Evolutionary conservation across 2,329 filamentous ascomycete species (phyloP), one percentile per base, ranked within the genome.

Genomic region (Stylonectria norvegica): DNA sequence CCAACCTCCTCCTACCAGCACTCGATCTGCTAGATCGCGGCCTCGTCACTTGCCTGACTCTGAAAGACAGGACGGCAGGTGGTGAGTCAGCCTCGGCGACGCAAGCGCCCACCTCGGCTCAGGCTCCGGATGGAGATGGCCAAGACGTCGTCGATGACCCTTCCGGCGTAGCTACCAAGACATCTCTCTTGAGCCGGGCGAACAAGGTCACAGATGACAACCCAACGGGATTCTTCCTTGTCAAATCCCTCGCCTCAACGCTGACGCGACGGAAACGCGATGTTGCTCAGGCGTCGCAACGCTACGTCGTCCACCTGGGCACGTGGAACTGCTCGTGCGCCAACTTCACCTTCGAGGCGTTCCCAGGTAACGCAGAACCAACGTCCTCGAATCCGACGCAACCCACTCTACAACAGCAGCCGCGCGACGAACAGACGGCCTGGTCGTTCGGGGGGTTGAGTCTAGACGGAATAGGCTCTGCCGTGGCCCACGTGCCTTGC

Each of bases 301-400:
- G 55, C 36, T 94, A 96, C 64, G 71, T 86, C 53, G 86, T 97
- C 12, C 78, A 83, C 8, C 73, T 90, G 2, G 54, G 63, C 1
- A 79, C 84, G 2, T 97, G 93, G 93, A 89, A 85, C 62, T 98
- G 93, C 64, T 87, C 81, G 1, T 98, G 93, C 68, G 85, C 89
- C 4, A 83, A 81, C 1, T 97, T 97, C 63, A 76, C 84, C 0
- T 83, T 94, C 47, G 72, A 83, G 15, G 78, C 83, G 3, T 90
- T 89, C 52, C 71, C 56, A 16, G 45, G 34, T n/a, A 43, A 45
- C 10, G 23, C 34, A 32, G 47, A 17, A 11, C 12, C 46, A 18
- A 8, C 37, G 12, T n/a, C 27, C 15, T 34, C 33, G n/a, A n/a
- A n/a, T n/a, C n/a, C n/a, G n/a, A n/a, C n/a, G n/a, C n/a, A n/a